A percentile compares a stretch with the other conserved stretches of the same genome.
These are phyloP conservation scores for Calvatia gigantea DNA, from an alignment of 768 basidiomycete genomes.

Conservation along the genomic window DNA sequence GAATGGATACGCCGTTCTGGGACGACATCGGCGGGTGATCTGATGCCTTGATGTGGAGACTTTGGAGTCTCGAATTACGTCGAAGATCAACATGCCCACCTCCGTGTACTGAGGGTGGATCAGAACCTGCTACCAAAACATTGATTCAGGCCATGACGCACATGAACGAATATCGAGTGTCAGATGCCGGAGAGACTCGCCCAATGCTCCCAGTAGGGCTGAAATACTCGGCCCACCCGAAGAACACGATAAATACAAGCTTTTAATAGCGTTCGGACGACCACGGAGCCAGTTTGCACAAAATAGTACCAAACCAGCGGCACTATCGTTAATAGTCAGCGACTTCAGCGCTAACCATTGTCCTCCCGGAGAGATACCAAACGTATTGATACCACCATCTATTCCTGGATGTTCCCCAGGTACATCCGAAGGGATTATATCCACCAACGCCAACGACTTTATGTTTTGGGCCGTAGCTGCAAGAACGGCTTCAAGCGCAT, in stretches of 20 bases:
- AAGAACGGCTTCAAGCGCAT: slow-evolving; percentile 3
- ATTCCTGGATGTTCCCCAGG: not conserved
- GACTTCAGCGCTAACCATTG: not conserved
- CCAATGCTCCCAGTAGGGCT: not conserved
- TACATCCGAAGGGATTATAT: slow-evolving; percentile 6
- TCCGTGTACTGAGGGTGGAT: slow-evolving; percentile 1
- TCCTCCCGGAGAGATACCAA: not conserved
- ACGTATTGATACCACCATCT: not conserved
- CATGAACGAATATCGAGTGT: slow-evolving; percentile 4
- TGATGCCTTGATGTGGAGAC: not conserved
- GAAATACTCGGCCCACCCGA: slow-evolving; percentile 3
- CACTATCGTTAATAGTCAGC: slow-evolving; percentile 2
- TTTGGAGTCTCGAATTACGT: slow-evolving; percentile 6
- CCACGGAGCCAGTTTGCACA: not conserved
- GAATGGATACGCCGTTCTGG: not conserved
- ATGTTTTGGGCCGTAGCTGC: not conserved
- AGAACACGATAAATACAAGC: slow-evolving; percentile 7
- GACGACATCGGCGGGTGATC: not conserved
- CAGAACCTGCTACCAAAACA: not conserved
- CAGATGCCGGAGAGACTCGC: slow-evolving; percentile 7
- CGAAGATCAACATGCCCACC: slow-evolving; percentile 2
- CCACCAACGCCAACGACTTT: not conserved
- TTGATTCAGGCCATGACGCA: not conserved
- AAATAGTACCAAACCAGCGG: slow-evolving; percentile 4
- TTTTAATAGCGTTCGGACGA: not conserved